Evolutionary conservation across 176 grass and related monocot genomes (phyloP).

Genomic region (Cenchrus americanus): DNA sequence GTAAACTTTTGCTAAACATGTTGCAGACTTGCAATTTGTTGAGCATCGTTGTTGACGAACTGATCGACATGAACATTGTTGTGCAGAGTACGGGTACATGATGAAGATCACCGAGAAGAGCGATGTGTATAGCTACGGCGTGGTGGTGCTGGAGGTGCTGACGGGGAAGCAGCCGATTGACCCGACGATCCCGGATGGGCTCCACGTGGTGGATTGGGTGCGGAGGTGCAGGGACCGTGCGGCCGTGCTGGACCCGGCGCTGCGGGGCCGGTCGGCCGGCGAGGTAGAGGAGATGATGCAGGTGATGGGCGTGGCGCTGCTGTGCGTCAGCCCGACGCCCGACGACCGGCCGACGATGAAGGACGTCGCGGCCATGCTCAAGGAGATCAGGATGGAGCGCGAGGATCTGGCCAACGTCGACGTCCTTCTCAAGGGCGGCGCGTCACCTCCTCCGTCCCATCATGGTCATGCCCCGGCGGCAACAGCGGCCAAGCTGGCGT

Average conservation of each 20-base stretch:
- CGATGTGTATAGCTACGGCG: slow-evolving; percentile 97
- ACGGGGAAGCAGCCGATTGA: slow-evolving; percentile 94
- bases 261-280: slow-evolving; percentile 41
- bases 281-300: slow-evolving; percentile 94
- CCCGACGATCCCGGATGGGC: slow-evolving; percentile 81
- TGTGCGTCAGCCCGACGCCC: slow-evolving; percentile 70
- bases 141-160: slow-evolving; percentile 94
- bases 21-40: neutral
- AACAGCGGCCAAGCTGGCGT: neutral
- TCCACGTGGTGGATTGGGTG: slow-evolving; percentile 92
- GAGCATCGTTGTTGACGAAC: too few relatives aligned
- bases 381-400: slow-evolving; percentile 80
- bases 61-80: neutral
- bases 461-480: neutral
- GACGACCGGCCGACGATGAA: slow-evolving; percentile 93
- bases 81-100: slow-evolving; percentile 97
- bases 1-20: neutral
- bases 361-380: slow-evolving; percentile 89
- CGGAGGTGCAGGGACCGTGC: slow-evolving; percentile 52
- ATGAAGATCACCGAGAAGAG: slow-evolving; percentile 97
- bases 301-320: slow-evolving; percentile 81
- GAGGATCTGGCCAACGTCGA: slow-evolving; percentile 76
- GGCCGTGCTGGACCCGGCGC: slow-evolving; percentile 71
- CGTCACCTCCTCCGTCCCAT: slow-evolving; percentile 23
- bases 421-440: slow-evolving; percentile 61